Evolutionary conservation across 1,284 basidiomycete species (phyloP), one percentile per base, ranked within the genome.

Genomic region (Heterobasidion annosum): DNA sequence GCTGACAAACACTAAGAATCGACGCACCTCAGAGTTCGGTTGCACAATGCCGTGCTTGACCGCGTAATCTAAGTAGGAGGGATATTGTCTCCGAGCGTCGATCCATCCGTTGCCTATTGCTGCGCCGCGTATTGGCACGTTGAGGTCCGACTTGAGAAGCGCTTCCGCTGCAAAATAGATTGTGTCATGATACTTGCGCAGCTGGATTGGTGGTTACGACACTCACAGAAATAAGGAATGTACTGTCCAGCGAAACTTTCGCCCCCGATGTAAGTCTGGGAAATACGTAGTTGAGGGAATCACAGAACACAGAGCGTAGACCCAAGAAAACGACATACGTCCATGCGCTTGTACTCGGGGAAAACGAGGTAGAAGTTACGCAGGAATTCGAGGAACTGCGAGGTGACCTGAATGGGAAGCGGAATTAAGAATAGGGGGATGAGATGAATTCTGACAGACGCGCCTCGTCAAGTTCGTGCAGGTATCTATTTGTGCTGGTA

Each of bases 201-300:
- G 13, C 25, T 35, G 9, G 40, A 49, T 8, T 19, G 5, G 16
- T 19, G 16, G 43, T 46, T 37, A 54, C 19, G 10, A 7, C 32
- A 65, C 75, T 61, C 65, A 85, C 90, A 89, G 62, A 97, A 93
- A 69, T 94, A 96, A 12, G 97, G 96, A 59, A 98, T 95, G 74
- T 92, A 98, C 73, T 98, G 94, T n/a, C 97, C 96, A n/a, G 94
- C 96, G 66, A 87, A 99, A 58, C 89, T 93, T 74, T 98, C 94
- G 53, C 94, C 95, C 0, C 88, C 88, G 8, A 98, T 73, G 68
- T 94, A 97, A 1, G 93, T 95, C 92, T 96, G 62, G 25, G 50
- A 50, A 16, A 43, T 7, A 3, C 40, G 45, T 16, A 47, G 18
- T 18, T 47, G 40, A 47, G 12, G 16, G 35, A 51, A 16, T 52